Conservation (phyloP, 768 basidiomycete genomes). For the Tremella fuciformis region DNA sequence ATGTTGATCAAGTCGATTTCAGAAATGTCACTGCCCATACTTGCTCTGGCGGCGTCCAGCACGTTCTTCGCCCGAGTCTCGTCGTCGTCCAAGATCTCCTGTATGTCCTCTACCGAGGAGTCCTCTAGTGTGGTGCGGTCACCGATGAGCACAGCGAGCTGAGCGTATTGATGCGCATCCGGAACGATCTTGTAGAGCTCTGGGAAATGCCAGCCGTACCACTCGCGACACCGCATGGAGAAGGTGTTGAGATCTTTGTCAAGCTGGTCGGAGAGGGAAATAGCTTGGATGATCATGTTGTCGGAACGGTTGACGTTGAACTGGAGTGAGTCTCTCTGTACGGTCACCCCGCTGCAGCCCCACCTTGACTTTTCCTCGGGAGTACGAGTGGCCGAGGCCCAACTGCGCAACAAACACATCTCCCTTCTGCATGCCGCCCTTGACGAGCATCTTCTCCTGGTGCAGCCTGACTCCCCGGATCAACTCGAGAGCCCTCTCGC, state of each 20-base stretch:
- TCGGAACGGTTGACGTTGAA: constrained; percentile 61
- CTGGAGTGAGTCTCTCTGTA: constrained; percentile 15
- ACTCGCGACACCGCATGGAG: constrained; percentile 95
- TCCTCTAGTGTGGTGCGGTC: constrained; percentile 70
- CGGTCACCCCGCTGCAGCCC: constrained; percentile 7
- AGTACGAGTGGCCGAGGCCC: constrained; percentile 95
- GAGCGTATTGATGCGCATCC: constrained; percentile 88
- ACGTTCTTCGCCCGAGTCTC: constrained; percentile 84
- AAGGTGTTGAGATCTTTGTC: constrained; percentile 99
- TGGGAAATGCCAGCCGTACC: constrained; percentile 99
- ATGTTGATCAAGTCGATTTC: constrained; percentile 97
- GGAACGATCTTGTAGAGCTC: constrained; percentile 90
- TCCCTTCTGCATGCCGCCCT: constrained; percentile 64
- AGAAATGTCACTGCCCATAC: constrained; percentile 87
- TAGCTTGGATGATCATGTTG: constrained; percentile 99
- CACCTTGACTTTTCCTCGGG: constrained; percentile 91
- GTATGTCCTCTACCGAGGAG: constrained; percentile 73
- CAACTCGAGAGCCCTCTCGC: constrained; percentile 75
- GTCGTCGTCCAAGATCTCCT: constrained; percentile 78
- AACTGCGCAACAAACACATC: constrained; percentile 92
- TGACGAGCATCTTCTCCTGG: constrained; percentile 72
- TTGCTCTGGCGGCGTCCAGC: constrained; percentile 87
- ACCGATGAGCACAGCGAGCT: constrained; percentile 76
- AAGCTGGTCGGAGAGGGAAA: constrained; percentile 94
- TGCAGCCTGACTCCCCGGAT: constrained; percentile 90